Percentiles rank a stretch among this genome's conserved stretches.
Conservation (phyloP, 2,329 filamentous ascomycete genomes). For the Alternaria sp. region DNA sequence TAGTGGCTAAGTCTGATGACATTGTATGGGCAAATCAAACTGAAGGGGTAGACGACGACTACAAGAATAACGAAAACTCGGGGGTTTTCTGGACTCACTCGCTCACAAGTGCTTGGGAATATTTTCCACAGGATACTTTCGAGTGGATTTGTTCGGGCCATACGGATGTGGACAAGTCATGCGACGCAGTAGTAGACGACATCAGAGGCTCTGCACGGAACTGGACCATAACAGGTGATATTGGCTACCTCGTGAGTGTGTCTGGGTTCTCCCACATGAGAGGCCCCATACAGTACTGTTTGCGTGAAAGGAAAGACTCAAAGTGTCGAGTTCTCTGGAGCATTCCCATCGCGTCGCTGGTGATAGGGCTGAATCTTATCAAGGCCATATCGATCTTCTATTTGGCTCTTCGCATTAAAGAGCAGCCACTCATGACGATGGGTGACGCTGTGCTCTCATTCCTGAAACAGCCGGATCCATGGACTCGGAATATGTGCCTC, state of each 20-base stretch:
- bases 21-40: neutral
- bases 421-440: conserved; percentile 29
- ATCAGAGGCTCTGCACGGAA: conserved; percentile 8
- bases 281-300: conserved; percentile 24
- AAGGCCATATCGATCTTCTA: conserved; percentile 30
- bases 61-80: neutral
- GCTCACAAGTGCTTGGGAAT: neutral
- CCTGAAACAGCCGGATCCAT: conserved; percentile 13
- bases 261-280: neutral
- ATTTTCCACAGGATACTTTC: neutral
- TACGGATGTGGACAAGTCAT: neutral
- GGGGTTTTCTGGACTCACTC: neutral
- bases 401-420: conserved; percentile 13
- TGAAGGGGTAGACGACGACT: neutral
- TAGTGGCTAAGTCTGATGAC: conserved; percentile 12
- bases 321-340: conserved; percentile 28
- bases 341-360: conserved; percentile 14
- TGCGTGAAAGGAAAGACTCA: conserved; percentile 16
- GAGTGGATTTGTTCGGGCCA: neutral
- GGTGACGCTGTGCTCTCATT: conserved; percentile 34
- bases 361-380: conserved; percentile 23
- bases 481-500: conserved; percentile 23
- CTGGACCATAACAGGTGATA: conserved; percentile 4
- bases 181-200: neutral
- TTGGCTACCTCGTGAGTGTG: too few relatives aligned